These are phyloP conservation scores for Carpinus viminea DNA, from an alignment of 306 rosid species.

Conservation along the genomic window DNA sequence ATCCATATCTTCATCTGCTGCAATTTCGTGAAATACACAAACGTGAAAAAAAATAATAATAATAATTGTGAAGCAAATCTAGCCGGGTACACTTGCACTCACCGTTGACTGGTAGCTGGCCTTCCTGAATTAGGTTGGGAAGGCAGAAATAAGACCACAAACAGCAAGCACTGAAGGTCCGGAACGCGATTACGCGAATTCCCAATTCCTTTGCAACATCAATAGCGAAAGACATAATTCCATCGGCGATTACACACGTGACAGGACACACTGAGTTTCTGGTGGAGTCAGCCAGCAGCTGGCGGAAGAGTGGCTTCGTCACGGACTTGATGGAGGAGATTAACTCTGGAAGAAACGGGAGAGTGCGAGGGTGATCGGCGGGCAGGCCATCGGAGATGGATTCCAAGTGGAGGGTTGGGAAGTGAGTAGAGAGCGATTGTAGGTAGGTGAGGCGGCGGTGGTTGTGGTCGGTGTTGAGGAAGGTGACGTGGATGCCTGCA, in stretches of 20 bases:
- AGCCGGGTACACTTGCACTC: neutral
- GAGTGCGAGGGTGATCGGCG: neutral
- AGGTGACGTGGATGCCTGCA: constrained; percentile 20
- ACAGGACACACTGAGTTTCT: neutral
- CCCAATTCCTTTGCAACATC: neutral
- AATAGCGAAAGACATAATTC: neutral
- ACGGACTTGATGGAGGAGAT: neutral
- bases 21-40: no score
- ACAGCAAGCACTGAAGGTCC: neutral
- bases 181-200: neutral
- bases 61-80: no score
- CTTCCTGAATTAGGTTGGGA: neutral
- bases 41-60: no score
- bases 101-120: neutral
- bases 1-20: no score
- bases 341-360: no score
- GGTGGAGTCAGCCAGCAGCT: neutral
- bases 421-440: neutral
- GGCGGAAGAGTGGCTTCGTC: neutral
- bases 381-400: constrained; percentile 26
- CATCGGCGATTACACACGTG: neutral
- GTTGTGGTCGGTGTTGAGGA: constrained; percentile 18
- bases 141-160: neutral
- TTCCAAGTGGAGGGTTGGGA: constrained; percentile 26
- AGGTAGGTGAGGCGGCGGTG: constrained; percentile 12